These are phyloP conservation scores for Ustilago loliicola DNA, from an alignment of 1,284 basidiomycete genomes.

Conservation along the genomic window DNA sequence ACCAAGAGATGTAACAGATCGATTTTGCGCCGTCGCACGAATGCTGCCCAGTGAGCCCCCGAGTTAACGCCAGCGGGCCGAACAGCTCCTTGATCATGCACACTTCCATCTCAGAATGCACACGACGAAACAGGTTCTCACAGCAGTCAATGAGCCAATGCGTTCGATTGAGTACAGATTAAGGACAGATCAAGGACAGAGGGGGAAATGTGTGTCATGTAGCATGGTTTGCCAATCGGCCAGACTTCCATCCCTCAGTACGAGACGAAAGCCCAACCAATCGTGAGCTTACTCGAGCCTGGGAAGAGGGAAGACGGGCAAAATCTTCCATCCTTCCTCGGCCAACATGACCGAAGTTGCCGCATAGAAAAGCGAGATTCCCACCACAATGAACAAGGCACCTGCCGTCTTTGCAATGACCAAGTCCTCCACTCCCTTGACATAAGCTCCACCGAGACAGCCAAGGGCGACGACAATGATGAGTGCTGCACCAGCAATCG, in stretches of 20 bases:
- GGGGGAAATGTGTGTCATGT: not conserved
- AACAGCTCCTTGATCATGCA: too few species aligned
- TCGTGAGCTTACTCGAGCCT: conserved; percentile 30
- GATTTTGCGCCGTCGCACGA: not conserved
- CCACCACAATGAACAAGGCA: conserved; percentile 52
- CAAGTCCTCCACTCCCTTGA: conserved; percentile 21
- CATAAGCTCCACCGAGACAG: conserved; percentile 35
- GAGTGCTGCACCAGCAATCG: conserved; percentile 32
- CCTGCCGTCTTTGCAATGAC: conserved; percentile 37
- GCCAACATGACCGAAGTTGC: conserved; percentile 46
- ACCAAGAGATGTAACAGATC: not conserved
- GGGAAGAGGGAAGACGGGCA: conserved; percentile 57
- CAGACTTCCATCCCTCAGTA: not conserved
- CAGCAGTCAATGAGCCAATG: not conserved
- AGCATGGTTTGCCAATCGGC: not conserved
- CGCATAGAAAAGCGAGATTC: conserved; percentile 45
- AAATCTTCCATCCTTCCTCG: conserved; percentile 51
- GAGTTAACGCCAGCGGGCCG: too few species aligned
- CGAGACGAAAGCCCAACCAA: not conserved
- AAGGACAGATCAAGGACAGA: not conserved
- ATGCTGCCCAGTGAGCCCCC: not conserved
- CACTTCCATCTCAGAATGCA: not conserved
- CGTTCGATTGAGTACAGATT: not conserved
- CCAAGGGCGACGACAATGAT: conserved; percentile 49
- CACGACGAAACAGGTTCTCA: too few species aligned